Conservation (phyloP, 306 rosid species). For the Vicia villosa region DNA sequence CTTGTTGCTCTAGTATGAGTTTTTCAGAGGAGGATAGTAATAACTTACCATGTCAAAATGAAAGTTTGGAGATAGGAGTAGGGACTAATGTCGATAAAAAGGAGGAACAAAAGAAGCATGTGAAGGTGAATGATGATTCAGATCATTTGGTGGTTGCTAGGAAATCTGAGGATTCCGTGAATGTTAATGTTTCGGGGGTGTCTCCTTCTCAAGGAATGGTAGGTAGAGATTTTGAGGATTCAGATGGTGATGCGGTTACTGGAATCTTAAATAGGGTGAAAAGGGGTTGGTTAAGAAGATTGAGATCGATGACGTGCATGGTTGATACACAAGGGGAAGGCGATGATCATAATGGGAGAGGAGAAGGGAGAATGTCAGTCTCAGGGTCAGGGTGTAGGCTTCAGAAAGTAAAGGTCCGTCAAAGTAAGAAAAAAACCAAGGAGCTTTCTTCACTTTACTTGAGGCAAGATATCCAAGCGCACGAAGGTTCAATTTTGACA, state of each 20-base stretch:
- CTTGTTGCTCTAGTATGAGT: conserved; percentile 40
- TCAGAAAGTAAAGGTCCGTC: conserved; percentile 78
- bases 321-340: conserved; percentile 45
- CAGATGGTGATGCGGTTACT: conserved; percentile 10
- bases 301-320: conserved; percentile 73
- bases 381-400: conserved; percentile 49
- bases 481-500: conserved; percentile 76
- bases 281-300: conserved; percentile 66
- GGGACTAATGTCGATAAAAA: conserved; percentile 44
- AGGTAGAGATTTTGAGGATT: conserved; percentile 41
- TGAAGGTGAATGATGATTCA: conserved; percentile 38
- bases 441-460: conserved; percentile 86
- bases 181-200: conserved; percentile 33
- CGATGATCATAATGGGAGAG: conserved; percentile 34
- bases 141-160: conserved; percentile 39
- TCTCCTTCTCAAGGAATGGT: conserved; percentile 29
- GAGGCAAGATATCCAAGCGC: conserved; percentile 95
- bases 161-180: conserved; percentile 38
- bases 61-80: conserved; percentile 22
- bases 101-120: background rate
- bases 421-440: conserved; percentile 58
- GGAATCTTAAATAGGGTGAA: conserved; percentile 37
- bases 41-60: conserved; percentile 40
- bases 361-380: conserved; percentile 28
- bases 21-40: conserved; percentile 41